A percentile compares a stretch with the other conserved stretches of the same genome.
These are phyloP conservation scores for Sporothrix phasma DNA, from an alignment of 2,329 filamentous ascomycete species.

Conservation along the genomic window DNA sequence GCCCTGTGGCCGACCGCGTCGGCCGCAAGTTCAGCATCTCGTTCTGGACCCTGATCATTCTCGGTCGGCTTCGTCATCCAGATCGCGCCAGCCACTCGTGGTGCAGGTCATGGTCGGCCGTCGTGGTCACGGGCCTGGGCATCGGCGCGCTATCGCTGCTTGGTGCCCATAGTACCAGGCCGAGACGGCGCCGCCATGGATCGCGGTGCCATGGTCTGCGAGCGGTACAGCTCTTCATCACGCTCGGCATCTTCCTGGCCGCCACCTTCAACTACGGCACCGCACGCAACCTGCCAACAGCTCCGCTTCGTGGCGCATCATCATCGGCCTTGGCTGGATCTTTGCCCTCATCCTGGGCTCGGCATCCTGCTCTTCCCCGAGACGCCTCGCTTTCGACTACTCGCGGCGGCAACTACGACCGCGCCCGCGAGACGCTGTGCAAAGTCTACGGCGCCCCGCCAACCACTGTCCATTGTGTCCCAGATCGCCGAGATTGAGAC, in stretches of 20 bases:
- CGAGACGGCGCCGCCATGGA: conserved; percentile 51
- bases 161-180: conserved; percentile 48
- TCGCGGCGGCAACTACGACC: conserved; percentile 5
- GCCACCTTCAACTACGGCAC: conserved; percentile 43
- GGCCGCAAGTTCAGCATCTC: conserved; percentile 48
- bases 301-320: conserved; percentile 48
- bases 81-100: conserved; percentile 46
- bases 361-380: conserved; percentile 47
- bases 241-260: conserved; percentile 51
- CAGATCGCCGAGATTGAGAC: conserved; percentile 17
- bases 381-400: conserved; percentile 38
- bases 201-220: conserved; percentile 56
- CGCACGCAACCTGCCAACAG: conserved; percentile 31
- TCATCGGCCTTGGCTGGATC: conserved; percentile 46
- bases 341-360: conserved; percentile 43
- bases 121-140: conserved; percentile 56
- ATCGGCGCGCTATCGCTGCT: conserved; percentile 56
- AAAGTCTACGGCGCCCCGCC: conserved; percentile 12
- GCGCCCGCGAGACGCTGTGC: conserved; percentile 15
- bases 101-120: conserved; percentile 53
- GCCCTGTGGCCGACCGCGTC: conserved; percentile 45
- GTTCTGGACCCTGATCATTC: conserved; percentile 46
- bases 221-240: conserved; percentile 69
- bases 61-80: conserved; percentile 57
- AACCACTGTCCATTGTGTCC: conserved; percentile 16